Conservation (phyloP, 768 basidiomycete genomes). For the Pulveroboletus sp. region DNA sequence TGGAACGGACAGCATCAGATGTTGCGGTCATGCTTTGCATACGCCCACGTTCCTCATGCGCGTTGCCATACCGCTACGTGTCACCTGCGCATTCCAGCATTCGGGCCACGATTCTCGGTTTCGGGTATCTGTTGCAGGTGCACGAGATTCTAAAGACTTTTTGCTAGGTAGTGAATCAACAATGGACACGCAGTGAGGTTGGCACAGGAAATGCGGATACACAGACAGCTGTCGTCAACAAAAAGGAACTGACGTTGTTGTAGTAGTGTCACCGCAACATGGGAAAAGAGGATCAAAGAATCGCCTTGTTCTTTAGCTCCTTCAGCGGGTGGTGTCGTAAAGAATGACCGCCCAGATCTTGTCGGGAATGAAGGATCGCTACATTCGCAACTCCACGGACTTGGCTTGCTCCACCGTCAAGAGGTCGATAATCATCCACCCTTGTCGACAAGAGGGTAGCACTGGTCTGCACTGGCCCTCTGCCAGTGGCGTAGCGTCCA, state of each 20-base stretch:
- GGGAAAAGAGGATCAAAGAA: not conserved
- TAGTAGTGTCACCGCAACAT: too few relatives aligned
- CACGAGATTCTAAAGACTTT: not conserved
- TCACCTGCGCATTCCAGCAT: too few relatives aligned
- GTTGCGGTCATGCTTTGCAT: too few relatives aligned
- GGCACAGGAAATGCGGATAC: too few relatives aligned
- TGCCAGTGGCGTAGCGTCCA: slow-evolving; percentile 12
- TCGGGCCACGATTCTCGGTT: too few relatives aligned
- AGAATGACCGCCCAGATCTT: not conserved
- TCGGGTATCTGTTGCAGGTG: not conserved
- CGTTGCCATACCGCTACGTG: too few relatives aligned
- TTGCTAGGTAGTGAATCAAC: not conserved
- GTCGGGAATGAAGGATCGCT: slow-evolving; percentile 20
- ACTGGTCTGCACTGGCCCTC: slow-evolving; percentile 16
- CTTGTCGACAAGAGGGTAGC: slow-evolving; percentile 10
- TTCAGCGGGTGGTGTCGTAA: not conserved
- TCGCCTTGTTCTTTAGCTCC: too few relatives aligned
- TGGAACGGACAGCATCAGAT: not conserved
- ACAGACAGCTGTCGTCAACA: too few relatives aligned
- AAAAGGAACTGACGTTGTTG: too few relatives aligned
- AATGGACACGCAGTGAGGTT: slow-evolving; percentile 1
- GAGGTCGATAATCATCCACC: too few relatives aligned
- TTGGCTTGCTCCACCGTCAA: too few relatives aligned
- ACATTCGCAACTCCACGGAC: not conserved
- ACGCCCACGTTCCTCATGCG: too few relatives aligned